phyloP scores from a whole-genome alignment of 1,284 basidiomycete genomes.

The Apiotrichum gamsii region DNA sequence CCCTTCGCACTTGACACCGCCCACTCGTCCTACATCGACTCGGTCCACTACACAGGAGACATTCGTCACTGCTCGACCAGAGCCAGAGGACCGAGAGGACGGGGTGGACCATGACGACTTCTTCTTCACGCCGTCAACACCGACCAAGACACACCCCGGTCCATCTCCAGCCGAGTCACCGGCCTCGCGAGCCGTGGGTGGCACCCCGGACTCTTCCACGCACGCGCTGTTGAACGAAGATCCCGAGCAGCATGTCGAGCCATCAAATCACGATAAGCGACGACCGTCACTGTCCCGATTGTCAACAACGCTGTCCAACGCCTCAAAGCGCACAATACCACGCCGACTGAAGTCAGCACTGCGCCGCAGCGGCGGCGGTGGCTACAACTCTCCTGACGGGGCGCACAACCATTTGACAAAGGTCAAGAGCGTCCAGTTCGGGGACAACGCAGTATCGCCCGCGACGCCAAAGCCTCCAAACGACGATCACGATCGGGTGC shows the following conservation, averaged over 20 bases:
- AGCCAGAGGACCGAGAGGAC: background rate
- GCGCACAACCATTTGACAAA: no score
- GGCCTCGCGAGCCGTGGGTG: no score
- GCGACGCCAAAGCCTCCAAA: background rate
- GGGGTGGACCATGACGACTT: background rate
- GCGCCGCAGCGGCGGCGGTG: background rate
- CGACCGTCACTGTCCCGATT: no score
- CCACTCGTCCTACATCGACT: slow-evolving; percentile 4
- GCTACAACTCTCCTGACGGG: no score
- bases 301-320: no score
- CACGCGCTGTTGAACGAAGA: no score
- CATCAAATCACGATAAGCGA: no score
- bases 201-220: no score
- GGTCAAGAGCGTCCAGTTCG: slow-evolving; percentile 40
- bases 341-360: slow-evolving; percentile 11
- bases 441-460: slow-evolving; percentile 18
- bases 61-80: slow-evolving; percentile 37
- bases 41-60: slow-evolving; percentile 22
- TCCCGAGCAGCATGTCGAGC: no score
- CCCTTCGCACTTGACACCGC: background rate
- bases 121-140: background rate
- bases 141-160: no score
- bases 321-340: background rate
- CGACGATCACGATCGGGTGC: background rate
- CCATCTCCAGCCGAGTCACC: no score